These are phyloP conservation scores for Cystofilobasidium ferigula DNA, from an alignment of 768 basidiomycete species.

Conservation along the genomic window DNA sequence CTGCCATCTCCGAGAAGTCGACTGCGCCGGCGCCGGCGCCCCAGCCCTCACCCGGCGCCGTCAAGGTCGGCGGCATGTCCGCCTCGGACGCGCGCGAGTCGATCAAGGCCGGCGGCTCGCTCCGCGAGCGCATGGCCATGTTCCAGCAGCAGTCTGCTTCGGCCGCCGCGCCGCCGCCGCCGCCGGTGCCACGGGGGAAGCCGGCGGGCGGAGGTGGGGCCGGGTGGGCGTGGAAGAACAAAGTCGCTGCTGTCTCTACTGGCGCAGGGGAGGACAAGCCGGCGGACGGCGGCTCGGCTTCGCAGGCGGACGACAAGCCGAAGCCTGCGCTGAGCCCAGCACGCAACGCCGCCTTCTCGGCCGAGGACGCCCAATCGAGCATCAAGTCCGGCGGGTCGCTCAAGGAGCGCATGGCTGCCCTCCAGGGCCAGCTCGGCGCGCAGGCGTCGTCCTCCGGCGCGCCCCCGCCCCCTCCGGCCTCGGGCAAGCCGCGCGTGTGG, in stretches of 20 bases:
- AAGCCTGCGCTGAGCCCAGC: not conserved
- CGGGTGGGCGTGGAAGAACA: slow-evolving; percentile 26
- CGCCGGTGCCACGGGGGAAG: slow-evolving; percentile 18
- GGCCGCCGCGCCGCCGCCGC: slow-evolving; percentile 10
- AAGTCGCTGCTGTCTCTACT: slow-evolving; percentile 22
- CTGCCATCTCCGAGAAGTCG: not conserved
- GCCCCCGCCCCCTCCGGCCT: slow-evolving; percentile 47
- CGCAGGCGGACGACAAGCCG: slow-evolving; percentile 4
- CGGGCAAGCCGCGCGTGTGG: slow-evolving; percentile 66
- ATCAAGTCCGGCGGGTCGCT: slow-evolving; percentile 67
- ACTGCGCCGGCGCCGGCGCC: slow-evolving; percentile 5
- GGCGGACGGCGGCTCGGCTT: not conserved
- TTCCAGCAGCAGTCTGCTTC: slow-evolving; percentile 23
- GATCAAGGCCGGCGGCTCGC: slow-evolving; percentile 18
- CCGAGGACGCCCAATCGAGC: slow-evolving; percentile 75
- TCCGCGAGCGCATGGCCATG: slow-evolving; percentile 26
- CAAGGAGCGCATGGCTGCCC: slow-evolving; percentile 88
- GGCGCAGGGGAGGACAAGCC: slow-evolving; percentile 4
- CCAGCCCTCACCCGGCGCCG: not conserved
- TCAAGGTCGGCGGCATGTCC: slow-evolving; percentile 22
- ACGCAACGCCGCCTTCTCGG: slow-evolving; percentile 37
- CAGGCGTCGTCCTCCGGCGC: slow-evolving; percentile 58
- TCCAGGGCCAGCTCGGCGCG: slow-evolving; percentile 52
- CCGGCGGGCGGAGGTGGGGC: slow-evolving; percentile 25
- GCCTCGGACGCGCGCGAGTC: slow-evolving; percentile 25